Conservation (phyloP, 352 stramenopile genomes). For the Pythium oligandrum region DNA sequence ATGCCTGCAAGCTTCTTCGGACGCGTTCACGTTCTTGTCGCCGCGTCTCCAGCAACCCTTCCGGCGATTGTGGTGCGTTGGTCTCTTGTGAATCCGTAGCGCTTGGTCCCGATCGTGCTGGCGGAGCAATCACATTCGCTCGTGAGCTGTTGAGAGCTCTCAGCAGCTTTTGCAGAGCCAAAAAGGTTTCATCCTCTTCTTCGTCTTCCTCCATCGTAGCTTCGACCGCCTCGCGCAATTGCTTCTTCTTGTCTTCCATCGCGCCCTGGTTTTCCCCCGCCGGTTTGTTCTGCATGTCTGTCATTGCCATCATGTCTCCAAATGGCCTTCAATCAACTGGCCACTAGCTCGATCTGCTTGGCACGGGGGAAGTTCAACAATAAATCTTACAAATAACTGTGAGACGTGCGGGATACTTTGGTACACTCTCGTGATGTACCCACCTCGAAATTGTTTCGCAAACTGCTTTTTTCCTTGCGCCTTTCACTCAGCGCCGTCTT, state of each 20-base stretch:
- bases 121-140: neutral
- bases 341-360: too few species aligned
- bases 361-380: too few species aligned
- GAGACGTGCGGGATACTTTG: too few species aligned
- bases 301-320: too few species aligned
- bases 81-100: neutral
- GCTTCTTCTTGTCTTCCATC: conserved; percentile 13
- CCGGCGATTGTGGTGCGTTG: conserved; percentile 23
- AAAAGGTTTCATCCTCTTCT: conserved; percentile 75
- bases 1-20: conserved; percentile 53
- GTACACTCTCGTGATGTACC: too few species aligned
- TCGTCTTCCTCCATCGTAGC: conserved; percentile 41
- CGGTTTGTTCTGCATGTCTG: too few species aligned
- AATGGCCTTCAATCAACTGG: too few species aligned
- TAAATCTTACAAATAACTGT: too few species aligned
- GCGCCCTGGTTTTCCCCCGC: neutral
- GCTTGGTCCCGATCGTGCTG: neutral
- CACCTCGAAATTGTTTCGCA: too few species aligned
- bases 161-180: conserved; percentile 74
- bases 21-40: conserved; percentile 67
- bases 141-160: conserved; percentile 52
- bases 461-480: too few species aligned
- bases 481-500: too few species aligned
- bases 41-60: conserved; percentile 67
- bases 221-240: too few species aligned